A percentile compares a stretch with the other conserved stretches of the same genome.
phyloP scores from a whole-genome alignment of 2,329 filamentous ascomycete genomes.

The Cercospora zeina region DNA sequence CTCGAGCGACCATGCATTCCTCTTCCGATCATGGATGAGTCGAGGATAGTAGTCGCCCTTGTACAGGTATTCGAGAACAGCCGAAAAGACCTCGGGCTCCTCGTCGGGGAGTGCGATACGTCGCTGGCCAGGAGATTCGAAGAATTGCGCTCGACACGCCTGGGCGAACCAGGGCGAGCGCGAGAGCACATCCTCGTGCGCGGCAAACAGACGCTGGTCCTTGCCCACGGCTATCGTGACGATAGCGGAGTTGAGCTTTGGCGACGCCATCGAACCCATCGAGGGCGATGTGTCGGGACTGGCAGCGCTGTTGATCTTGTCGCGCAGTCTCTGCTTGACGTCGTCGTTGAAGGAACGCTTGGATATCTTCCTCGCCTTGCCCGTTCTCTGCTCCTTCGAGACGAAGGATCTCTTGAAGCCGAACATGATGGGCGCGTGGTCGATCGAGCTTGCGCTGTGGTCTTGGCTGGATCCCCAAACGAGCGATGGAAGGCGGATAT shows the following conservation, averaged over 20 bases:
- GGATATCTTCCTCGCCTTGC: conserved; percentile 77
- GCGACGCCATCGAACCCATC: conserved; percentile 43
- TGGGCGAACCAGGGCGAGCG: conserved; percentile 76
- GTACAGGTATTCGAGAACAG: conserved; percentile 94
- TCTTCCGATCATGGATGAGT: conserved; percentile 77
- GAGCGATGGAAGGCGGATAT: conserved; percentile 48
- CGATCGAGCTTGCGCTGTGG: conserved; percentile 17
- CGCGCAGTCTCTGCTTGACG: conserved; percentile 83
- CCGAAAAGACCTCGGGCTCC: conserved; percentile 91
- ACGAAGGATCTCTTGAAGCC: conserved; percentile 75
- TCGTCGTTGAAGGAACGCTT: conserved; percentile 77
- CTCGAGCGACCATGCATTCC: conserved; percentile 87
- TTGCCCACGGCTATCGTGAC: conserved; percentile 80
- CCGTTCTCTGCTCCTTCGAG: conserved; percentile 73
- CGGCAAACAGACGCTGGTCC: conserved; percentile 88
- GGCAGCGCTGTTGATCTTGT: conserved; percentile 67
- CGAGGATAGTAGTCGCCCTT: conserved; percentile 94
- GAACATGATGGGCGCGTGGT: conserved; percentile 65
- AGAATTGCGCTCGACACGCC: conserved; percentile 65
- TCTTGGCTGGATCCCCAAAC: conserved; percentile 38
- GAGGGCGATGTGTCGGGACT: conserved; percentile 43
- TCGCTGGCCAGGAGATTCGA: conserved; percentile 65
- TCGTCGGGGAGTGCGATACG: conserved; percentile 74
- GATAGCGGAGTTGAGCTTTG: conserved; percentile 67
- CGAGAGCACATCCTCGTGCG: conserved; percentile 87